A percentile compares a stretch with the other conserved stretches of the same genome.
phyloP scores from a whole-genome alignment of 2,329 filamentous ascomycete species.

The Phymatotrichopsis omnivora region DNA sequence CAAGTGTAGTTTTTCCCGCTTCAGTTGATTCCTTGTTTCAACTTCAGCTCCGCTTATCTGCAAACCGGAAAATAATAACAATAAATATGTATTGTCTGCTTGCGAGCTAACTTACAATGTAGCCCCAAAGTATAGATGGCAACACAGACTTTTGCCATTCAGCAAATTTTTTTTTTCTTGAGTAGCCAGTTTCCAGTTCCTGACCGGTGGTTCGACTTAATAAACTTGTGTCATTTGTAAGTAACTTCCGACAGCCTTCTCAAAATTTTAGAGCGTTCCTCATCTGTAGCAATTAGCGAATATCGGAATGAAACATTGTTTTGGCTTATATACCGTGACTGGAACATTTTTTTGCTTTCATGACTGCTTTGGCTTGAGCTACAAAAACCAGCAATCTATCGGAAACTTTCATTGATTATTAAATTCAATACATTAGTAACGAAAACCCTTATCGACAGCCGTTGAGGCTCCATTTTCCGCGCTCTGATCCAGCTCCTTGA shows the following conservation, averaged over 20 bases:
- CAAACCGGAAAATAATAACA: no score
- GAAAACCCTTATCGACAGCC: slow-evolving; percentile 4
- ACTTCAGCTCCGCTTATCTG: slow-evolving; percentile 20
- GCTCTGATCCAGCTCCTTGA: no score
- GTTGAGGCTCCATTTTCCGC: background rate
- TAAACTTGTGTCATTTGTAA: background rate
- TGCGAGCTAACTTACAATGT: slow-evolving; percentile 23
- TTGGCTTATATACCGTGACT: no score
- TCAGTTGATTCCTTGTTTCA: slow-evolving; percentile 30
- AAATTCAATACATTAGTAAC: no score
- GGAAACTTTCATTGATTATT: background rate
- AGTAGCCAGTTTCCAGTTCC: slow-evolving; percentile 17
- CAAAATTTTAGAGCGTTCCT: background rate
- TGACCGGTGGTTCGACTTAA: background rate
- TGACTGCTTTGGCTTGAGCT: background rate
- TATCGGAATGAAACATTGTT: no score
- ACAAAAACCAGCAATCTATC: background rate
- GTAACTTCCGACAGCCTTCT: slow-evolving; percentile 10
- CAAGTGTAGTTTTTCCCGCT: slow-evolving; percentile 32
- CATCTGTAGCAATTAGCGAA: no score
- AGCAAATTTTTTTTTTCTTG: background rate
- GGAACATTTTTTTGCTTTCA: no score
- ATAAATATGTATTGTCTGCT: no score
- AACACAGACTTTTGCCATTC: slow-evolving; percentile 2
- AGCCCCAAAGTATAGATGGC: slow-evolving; percentile 25